Evolutionary conservation across 2,329 filamentous ascomycete species (phyloP), one percentile per base, ranked within the genome.

Genomic region (Beauveria scarabaeidicola): DNA sequence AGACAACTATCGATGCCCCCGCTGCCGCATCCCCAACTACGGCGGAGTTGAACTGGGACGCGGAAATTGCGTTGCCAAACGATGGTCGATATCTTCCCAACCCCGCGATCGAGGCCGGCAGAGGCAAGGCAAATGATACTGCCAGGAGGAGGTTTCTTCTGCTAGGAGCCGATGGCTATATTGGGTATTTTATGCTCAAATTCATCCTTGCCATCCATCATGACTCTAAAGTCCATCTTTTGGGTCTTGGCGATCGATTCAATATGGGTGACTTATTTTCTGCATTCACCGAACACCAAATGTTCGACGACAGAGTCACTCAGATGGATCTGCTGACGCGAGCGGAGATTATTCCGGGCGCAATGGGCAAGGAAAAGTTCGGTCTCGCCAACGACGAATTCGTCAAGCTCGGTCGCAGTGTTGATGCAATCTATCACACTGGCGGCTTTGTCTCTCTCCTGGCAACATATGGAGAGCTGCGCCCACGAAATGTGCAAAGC

Each of bases 391-490:
- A 63, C 32, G 58, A 62, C 4, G 64, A 61, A 2, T 68, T 68
- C 52, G 61, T 60, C 15, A 58, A 63, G 36, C 66, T 69, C 3
- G 66, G 66, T 17, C 61, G 63, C 44, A 63, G 50, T 11, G 56
- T 68, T 11, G 60, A 66, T 25, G 55, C 64, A 11, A 68, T 68
- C 57, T 68, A 68, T 60, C 65, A 68, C 50, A 63, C 67, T n/a
- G 67, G 67, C 29, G 65, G 66, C 19, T 66, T 66, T 38, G 65
- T 68, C 23, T 69, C 66, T 8, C 61, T 69, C 11, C 61, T 69
- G 25, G 66, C 66, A 61, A 65, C 66, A 2, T 69, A 66, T 57
- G 53, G 56, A 17, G 61, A 63, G 25, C 59, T 68, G 46, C 65
- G 65, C 56, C 54, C 61, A 3, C 44, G 61, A 58, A 69, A 69